phyloP scores from a whole-genome alignment of 2,329 filamentous ascomycete species.

The Pseudogymnoascus sp. region DNA sequence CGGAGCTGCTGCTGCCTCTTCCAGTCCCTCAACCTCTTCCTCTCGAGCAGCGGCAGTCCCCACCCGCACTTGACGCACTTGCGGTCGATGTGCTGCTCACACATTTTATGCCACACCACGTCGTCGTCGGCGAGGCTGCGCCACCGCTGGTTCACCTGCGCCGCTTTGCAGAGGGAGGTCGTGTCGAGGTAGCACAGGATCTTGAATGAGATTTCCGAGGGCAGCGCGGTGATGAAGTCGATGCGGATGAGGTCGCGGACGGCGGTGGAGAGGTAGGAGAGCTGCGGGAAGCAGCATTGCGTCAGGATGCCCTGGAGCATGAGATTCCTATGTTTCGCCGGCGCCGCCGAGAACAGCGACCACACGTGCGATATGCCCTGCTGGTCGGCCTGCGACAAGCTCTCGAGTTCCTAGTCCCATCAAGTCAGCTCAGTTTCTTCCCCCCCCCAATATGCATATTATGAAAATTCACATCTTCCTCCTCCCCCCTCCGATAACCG shows the following conservation, averaged over 20 bases:
- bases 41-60: constrained; percentile 83
- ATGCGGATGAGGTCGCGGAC: constrained; percentile 95
- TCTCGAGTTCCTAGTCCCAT: constrained; percentile 61
- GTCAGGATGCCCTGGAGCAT: constrained; percentile 96
- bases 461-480: no score
- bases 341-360: constrained; percentile 94
- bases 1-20: constrained; percentile 74
- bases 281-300: constrained; percentile 94
- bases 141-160: constrained; percentile 88
- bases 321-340: constrained; percentile 84
- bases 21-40: constrained; percentile 78
- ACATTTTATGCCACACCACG: constrained; percentile 97
- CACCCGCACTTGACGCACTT: constrained; percentile 95
- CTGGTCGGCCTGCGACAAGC: constrained; percentile 74
- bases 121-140: constrained; percentile 88
- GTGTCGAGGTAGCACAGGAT: constrained; percentile 91
- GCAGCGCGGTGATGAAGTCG: constrained; percentile 85
- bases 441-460: neutral
- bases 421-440: constrained; percentile 33
- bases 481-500: neutral
- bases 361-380: constrained; percentile 96
- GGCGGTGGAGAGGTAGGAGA: constrained; percentile 84
- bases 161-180: constrained; percentile 87
- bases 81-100: constrained; percentile 88
- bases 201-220: constrained; percentile 84